Evolutionary conservation across 2,329 filamentous ascomycete genomes (phyloP), one percentile per base, ranked within the genome.

Genomic region (Botrytis tulipae): DNA sequence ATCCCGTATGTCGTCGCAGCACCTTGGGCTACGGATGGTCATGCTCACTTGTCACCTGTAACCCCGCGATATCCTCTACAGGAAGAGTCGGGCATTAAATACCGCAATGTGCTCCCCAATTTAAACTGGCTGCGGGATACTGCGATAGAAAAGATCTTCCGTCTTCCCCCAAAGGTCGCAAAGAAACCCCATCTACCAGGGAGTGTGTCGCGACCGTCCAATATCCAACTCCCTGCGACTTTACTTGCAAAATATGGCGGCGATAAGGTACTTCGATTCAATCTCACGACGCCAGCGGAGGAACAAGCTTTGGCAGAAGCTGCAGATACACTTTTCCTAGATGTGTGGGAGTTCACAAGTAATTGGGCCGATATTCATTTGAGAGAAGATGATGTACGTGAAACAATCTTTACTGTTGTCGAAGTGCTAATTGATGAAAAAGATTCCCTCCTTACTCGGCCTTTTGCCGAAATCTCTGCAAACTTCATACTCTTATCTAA

Each of bases 221-320:
- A 75, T 73, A 79, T 79, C 76, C 78, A 74, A 81, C 77, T 84
- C 42, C 80, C 81, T 6, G 73, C 77, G 4, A 80, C 75, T 25
- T 72, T 81, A 20, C 81, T 84, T 42, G 83, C 80, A 42, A 84
- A 84, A 76, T 97, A 97, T 81, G 89, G 90, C 75, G 89, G 92
- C 75, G 91, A 98, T 82, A 87, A 97, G n/a, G 94, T 99, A 25
- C 84, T 98, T 76, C 91, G 96, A 57, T 98, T 98, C 86, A 93
- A 92, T 79, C 84, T 98, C 72, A 90, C 87, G 75, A 90, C 88
- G 40, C 82, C 86, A 4, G 86, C 90, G 32, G 93, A 97, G 80
- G 91, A 93, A 74, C 83, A 84, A 48, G 91, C 91, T 1, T 84
- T 97, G 73, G 87, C 90, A n/a, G 88, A 92, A 73, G 94, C 93